Percentiles rank a stretch among this genome's conserved stretches.
Evolutionary conservation across 2,329 filamentous ascomycete genomes (phyloP).

Genomic region (Claviceps sp.): DNA sequence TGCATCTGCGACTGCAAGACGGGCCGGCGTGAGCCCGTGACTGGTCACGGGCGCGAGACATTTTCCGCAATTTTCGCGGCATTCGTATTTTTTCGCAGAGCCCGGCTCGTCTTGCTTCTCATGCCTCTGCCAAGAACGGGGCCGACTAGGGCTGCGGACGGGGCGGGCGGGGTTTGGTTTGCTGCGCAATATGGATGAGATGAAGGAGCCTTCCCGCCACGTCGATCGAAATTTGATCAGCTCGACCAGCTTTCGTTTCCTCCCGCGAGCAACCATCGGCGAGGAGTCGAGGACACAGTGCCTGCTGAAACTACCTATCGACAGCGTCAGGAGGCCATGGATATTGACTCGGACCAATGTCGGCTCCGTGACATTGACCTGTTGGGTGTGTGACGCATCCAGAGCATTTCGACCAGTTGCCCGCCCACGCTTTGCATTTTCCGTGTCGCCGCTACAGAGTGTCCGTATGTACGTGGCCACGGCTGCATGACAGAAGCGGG

Average conservation of each 20-base stretch:
- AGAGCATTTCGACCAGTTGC: not conserved
- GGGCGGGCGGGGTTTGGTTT: not conserved
- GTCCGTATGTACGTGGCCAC: not conserved
- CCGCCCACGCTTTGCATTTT: not conserved
- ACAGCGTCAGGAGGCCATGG: too few species aligned
- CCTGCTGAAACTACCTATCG: too few species aligned
- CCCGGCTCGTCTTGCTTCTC: too few species aligned
- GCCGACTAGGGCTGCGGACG: not conserved
- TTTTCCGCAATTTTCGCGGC: not conserved
- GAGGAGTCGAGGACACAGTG: too few species aligned
- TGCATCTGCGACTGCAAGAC: slow-evolving; percentile 17
- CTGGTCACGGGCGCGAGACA: not conserved
- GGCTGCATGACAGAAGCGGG: not conserved
- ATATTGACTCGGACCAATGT: too few species aligned
- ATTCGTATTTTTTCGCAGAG: too few species aligned
- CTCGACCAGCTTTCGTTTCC: too few species aligned
- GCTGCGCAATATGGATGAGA: too few species aligned
- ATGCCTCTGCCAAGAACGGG: not conserved
- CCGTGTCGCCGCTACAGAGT: not conserved
- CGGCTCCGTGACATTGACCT: not conserved
- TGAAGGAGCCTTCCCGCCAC: too few species aligned
- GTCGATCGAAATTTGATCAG: too few species aligned
- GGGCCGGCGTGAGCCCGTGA: not conserved
- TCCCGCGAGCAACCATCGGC: too few species aligned
- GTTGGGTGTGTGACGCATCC: not conserved